Evolutionary conservation across 1,139 yeast genomes (phyloP).

Genomic region (Yamadazyma membranifaciens): DNA sequence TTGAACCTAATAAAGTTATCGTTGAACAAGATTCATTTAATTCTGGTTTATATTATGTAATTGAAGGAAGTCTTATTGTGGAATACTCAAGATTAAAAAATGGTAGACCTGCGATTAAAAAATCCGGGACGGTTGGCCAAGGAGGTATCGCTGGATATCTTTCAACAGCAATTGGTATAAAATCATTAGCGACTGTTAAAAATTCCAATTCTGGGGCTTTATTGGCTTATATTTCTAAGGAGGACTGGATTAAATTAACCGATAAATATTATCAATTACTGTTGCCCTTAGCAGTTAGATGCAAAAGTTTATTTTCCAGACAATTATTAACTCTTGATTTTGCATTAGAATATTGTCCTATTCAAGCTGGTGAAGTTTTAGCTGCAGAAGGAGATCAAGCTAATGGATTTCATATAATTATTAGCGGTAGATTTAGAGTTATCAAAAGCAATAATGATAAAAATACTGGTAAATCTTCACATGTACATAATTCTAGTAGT

Average conservation of each 20-base stretch:
- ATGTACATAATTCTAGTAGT: background rate
- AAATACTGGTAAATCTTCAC: background rate
- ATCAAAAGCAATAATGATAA: slow-evolving; percentile 23
- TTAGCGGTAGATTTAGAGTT: slow-evolving; percentile 86
- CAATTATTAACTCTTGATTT: slow-evolving; percentile 77
- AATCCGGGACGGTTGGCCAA: slow-evolving; percentile 38
- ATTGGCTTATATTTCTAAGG: slow-evolving; percentile 70
- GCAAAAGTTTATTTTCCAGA: slow-evolving; percentile 64
- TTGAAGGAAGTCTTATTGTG: slow-evolving; percentile 74
- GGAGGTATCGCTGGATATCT: slow-evolving; percentile 91
- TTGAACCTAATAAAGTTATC: slow-evolving; percentile 53
- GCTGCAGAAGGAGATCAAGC: slow-evolving; percentile 86
- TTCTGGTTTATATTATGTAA: slow-evolving; percentile 75
- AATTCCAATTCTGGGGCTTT: slow-evolving; percentile 57
- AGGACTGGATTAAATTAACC: slow-evolving; percentile 59
- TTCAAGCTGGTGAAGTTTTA: slow-evolving; percentile 78
- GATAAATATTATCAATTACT: slow-evolving; percentile 78
- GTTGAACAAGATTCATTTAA: slow-evolving; percentile 65
- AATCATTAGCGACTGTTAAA: slow-evolving; percentile 69
- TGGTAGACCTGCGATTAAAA: slow-evolving; percentile 13
- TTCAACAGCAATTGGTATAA: slow-evolving; percentile 75
- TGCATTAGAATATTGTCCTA: slow-evolving; percentile 93
- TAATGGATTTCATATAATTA: slow-evolving; percentile 86
- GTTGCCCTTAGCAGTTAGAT: slow-evolving; percentile 70
- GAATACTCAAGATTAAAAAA: slow-evolving; percentile 19